These are phyloP conservation scores for Colletotrichum sp. DNA, from an alignment of 2,329 filamentous ascomycete genomes.

Conservation along the genomic window DNA sequence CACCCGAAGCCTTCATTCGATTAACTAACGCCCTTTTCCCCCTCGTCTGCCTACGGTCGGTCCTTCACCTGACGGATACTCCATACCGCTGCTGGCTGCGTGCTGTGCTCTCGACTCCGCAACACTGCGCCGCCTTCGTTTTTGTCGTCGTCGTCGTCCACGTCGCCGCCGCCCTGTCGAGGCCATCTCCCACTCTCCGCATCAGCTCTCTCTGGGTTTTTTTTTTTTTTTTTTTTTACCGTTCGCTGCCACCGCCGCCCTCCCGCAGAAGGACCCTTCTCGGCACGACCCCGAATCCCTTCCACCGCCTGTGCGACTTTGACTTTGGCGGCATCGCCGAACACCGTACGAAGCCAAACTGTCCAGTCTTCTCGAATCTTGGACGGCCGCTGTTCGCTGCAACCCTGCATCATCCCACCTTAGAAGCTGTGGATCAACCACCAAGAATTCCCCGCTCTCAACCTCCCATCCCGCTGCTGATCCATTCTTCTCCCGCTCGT, in stretches of 20 bases:
- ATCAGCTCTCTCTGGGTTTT: neutral
- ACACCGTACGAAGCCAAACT: slow-evolving; percentile 11
- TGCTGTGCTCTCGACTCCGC: neutral
- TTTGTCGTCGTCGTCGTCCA: neutral
- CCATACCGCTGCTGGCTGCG: neutral
- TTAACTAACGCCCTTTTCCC: neutral
- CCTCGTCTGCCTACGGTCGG: neutral
- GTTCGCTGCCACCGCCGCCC: neutral
- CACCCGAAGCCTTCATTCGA: neutral
- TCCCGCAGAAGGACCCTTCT: neutral
- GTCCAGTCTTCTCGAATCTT: neutral
- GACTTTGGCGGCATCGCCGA: neutral
- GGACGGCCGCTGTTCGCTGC: slow-evolving; percentile 10
- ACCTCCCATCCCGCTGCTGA: slow-evolving; percentile 18
- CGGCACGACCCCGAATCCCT: neutral
- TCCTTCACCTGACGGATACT: neutral
- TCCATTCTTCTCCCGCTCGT: slow-evolving; percentile 5
- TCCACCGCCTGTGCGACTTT: neutral
- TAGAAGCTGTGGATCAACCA: slow-evolving; percentile 17
- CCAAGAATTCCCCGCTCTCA: slow-evolving; percentile 20
- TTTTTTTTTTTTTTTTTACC: neutral
- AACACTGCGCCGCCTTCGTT: neutral
- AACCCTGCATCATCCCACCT: slow-evolving; percentile 23
- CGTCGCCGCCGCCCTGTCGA: neutral
- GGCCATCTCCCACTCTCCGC: neutral